A percentile compares a stretch with the other conserved stretches of the same genome.
These are phyloP conservation scores for Malassezia restricta DNA, from an alignment of 1,284 basidiomycete species.

Conservation along the genomic window DNA sequence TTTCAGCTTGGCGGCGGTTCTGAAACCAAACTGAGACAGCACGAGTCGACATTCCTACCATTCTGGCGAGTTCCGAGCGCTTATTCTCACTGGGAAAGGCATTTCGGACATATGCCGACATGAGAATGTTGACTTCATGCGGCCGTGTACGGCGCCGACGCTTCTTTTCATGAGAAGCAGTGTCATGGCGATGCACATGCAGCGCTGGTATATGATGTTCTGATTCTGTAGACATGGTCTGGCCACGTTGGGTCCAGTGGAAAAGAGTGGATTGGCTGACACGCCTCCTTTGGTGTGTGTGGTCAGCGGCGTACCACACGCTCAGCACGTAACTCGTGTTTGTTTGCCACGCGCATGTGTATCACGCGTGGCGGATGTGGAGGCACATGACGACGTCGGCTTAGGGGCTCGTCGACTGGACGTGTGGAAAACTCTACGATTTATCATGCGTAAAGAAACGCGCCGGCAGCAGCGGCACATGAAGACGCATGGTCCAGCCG, in stretches of 20 bases:
- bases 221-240: neutral
- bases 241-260: neutral
- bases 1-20: conserved; percentile 41
- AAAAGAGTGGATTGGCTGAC: neutral
- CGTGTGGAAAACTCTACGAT: neutral
- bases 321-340: neutral
- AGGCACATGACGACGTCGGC: neutral
- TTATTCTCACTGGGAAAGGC: conserved; percentile 36
- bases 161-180: conserved; percentile 10
- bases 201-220: neutral
- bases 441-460: too few species aligned
- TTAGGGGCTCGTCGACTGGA: too few species aligned
- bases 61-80: conserved; percentile 28
- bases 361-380: neutral
- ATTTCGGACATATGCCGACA: conserved; percentile 30
- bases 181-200: neutral
- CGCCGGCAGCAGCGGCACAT: neutral
- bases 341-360: conserved; percentile 4
- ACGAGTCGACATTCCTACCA: conserved; percentile 31
- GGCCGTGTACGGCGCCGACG: conserved; percentile 31
- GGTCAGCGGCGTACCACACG: neutral
- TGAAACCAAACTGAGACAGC: conserved; percentile 43
- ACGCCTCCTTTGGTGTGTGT: neutral
- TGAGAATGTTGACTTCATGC: conserved; percentile 32
- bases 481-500: neutral